Evolutionary conservation across 495 filamentous ascomycete species (phyloP), one percentile per base, ranked within the genome.

Genomic region (Trypethelium eluteriae): DNA sequence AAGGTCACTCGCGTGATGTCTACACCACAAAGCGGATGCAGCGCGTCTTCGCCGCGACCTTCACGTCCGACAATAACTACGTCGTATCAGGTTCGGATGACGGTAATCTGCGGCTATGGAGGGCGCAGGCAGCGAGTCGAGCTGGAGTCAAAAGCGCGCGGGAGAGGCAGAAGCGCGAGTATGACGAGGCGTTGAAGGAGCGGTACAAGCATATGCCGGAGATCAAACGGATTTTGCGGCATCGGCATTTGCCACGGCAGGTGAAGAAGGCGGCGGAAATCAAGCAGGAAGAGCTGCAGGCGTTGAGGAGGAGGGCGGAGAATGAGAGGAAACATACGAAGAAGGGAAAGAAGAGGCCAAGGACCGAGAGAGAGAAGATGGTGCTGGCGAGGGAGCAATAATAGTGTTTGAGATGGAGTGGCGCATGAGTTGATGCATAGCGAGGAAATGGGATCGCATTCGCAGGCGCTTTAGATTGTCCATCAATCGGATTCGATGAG

Each of bases 1-100:
- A 85, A 59, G 94, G 94, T 9, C 90, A 95, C 76, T 91, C 89
- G 3, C 78, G 92, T 65, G 94, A 99, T 68, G 87, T 97, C 59
- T 99, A 99, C 78, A 94, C 98, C 79, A 98, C 94, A 10, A 92
- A 96, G 78, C 86, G 94, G 64, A 97, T 97, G 95, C 94, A 98
- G 80, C 84, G 85, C 71, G 92, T 96, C n/a, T 97, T 98, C 82
- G 88, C 87, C 25, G 83, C 83, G 63, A 84, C 83, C 66, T 98
- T 88, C 81, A 92, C 91, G 0, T 90, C 92, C 16, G 95, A 98
- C 76, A 88, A 88, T 71, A 88, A 89, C 68, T 98, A 94, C 73
- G 76, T 98, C 41, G 81, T 98, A 65, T 89, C 85, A 32, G 93
- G 92, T 44, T 89, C 86, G 34, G 93, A 98, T 74, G 94, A 98